Conservation (phyloP, 352 stramenopile genomes). For the Phytophthora crassamura region DNA sequence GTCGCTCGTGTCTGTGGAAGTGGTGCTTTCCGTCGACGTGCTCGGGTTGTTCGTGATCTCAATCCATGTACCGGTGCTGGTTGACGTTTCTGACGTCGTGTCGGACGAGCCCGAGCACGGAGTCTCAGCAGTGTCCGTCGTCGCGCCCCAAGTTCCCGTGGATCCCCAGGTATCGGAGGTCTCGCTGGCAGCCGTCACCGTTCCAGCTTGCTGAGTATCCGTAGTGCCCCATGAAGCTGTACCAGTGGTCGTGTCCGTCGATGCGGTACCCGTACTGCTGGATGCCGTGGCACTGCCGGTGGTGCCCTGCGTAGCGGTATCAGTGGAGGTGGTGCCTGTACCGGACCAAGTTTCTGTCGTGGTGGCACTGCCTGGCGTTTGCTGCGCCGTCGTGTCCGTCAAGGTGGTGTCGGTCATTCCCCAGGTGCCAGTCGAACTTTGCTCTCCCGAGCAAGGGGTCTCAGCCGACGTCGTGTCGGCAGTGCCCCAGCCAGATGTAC, state of each 20-base stretch:
- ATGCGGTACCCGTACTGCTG: not conserved
- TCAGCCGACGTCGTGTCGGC: conserved; percentile 13
- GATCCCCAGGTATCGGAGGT: conserved; percentile 3
- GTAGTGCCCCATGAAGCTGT: conserved; percentile 10
- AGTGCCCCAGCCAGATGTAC: conserved; percentile 7
- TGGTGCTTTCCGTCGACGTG: conserved; percentile 15
- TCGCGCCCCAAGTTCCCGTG: conserved; percentile 5
- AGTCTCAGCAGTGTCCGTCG: conserved; percentile 13
- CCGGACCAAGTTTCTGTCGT: conserved; percentile 5
- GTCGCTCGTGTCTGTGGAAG: not conserved
- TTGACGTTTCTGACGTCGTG: conserved; percentile 16
- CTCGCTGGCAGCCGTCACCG: conserved; percentile 11
- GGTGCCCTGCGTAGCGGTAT: not conserved
- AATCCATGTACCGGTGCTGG: conserved; percentile 24
- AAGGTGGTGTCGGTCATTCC: conserved; percentile 4
- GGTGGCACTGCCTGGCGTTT: not conserved
- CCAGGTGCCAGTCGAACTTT: conserved; percentile 21
- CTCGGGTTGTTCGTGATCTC: conserved; percentile 31
- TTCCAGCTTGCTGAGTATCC: conserved; percentile 4
- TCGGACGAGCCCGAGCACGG: conserved; percentile 29
- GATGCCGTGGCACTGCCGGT: too few species aligned
- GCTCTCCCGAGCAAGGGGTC: conserved; percentile 25
- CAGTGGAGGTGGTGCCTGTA: conserved; percentile 2
- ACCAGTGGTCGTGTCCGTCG: conserved; percentile 2
- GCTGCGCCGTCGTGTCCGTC: conserved; percentile 15